Evolutionary conservation across 2,329 filamentous ascomycete species (phyloP), one percentile per base, ranked within the genome.

Genomic region (Fusarium drepaniforme): DNA sequence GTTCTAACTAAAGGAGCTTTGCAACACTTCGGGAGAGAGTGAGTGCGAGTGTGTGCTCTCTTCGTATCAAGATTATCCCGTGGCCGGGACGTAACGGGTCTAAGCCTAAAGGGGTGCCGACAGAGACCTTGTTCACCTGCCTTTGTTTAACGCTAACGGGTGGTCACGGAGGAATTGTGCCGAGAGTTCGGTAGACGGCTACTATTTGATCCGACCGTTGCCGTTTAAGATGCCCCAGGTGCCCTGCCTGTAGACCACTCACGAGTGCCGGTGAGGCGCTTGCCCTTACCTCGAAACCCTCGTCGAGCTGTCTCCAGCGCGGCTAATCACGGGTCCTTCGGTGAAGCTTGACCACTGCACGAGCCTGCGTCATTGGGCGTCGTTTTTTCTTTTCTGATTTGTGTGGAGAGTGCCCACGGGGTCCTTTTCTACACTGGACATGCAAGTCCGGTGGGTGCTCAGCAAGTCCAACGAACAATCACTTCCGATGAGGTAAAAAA

Each of bases 11-110:
- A 77, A 71, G 71, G 74, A 71, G 76, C 72, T 75, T 75, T 77
- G 60, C 25, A 30, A 25, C 25, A 25, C 46, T 51, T 51, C 46
- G 46, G 46, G 75, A 76, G 74, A 72, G 76, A 74, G 44, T 49
- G 49, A 30, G 25, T 18, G 42, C 42, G 42, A 44, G 42, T 44
- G 42, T 44, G 49, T 30, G 28, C 28, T 30, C 25, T 53, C 49
- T 51, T 78, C 78, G 77, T 78, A 78, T 75, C 76, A 78, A 79
- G 76, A 79, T 79, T 79, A 76, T 79, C 78, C 78, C 77, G 78
- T 78, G 77, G 71, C 74, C 74, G 71, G 73, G 73, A 74, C 75
- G 23, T 65, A 68, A 71, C 28, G 28, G 73, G 70, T 66, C 73
- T 79, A 79, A 73, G 23, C 77, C 77, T 57, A 70, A 79, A 77